A percentile compares a stretch with the other conserved stretches of the same genome.
phyloP scores from a whole-genome alignment of 2,329 filamentous ascomycete genomes.

The Neonectria coccinea region DNA sequence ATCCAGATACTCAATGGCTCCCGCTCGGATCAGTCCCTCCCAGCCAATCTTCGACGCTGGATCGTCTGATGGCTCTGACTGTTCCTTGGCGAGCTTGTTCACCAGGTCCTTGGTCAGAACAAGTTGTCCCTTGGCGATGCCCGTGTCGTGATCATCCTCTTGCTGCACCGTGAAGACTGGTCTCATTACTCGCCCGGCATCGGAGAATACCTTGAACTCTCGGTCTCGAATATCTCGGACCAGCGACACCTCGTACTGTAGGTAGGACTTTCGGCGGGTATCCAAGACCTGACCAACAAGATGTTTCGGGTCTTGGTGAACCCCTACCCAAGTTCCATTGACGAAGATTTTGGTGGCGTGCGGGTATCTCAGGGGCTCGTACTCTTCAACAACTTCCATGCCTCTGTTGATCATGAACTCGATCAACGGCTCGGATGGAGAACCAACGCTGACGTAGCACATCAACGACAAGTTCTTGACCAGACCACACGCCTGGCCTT shows the following conservation, averaged over 20 bases:
- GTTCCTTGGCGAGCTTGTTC: slow-evolving; percentile 79
- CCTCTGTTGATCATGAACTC: slow-evolving; percentile 96
- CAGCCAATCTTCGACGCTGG: slow-evolving; percentile 80
- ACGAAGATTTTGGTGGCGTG: slow-evolving; percentile 98
- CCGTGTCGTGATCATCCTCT: slow-evolving; percentile 77
- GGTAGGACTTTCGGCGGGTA: slow-evolving; percentile 82
- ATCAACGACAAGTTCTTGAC: slow-evolving; percentile 98
- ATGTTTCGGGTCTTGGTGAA: slow-evolving; percentile 88
- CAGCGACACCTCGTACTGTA: slow-evolving; percentile 93
- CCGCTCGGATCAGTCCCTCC: slow-evolving; percentile 84
- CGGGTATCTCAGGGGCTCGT: slow-evolving; percentile 85
- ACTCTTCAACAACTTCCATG: slow-evolving; percentile 97
- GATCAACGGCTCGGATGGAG: slow-evolving; percentile 87
- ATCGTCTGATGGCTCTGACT: slow-evolving; percentile 73
- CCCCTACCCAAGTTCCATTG: slow-evolving; percentile 97
- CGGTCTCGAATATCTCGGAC: slow-evolving; percentile 96
- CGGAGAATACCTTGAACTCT: slow-evolving; percentile 98
- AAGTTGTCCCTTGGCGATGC: slow-evolving; percentile 73
- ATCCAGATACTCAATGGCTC: slow-evolving; percentile 95
- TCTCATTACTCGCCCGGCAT: slow-evolving; percentile 93
- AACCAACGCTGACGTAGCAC: slow-evolving; percentile 98
- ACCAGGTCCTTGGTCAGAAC: slow-evolving; percentile 85
- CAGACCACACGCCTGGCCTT: slow-evolving; percentile 97
- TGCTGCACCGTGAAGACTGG: slow-evolving; percentile 95
- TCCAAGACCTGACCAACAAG: slow-evolving; percentile 83